Evolutionary conservation across 139 green algal species (phyloP).

Genomic region (Chlamydomonas sp.): DNA sequence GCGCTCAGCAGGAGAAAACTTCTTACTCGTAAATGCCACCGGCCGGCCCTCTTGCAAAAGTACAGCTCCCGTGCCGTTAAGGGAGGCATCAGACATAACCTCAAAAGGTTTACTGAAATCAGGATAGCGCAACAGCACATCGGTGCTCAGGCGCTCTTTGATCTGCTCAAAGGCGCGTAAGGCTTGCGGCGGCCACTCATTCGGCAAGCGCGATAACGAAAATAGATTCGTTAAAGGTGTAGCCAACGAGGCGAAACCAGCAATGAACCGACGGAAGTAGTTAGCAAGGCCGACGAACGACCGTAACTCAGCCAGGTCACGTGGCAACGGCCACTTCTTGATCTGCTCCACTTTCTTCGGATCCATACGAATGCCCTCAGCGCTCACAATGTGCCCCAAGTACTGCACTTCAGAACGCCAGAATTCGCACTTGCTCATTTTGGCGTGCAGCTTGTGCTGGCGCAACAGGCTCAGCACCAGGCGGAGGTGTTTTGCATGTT

Average conservation of each 20-base stretch:
- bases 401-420: slow-evolving; percentile 6
- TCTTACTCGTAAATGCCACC: neutral
- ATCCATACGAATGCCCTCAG: slow-evolving; percentile 11
- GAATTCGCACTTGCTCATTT: slow-evolving; percentile 65
- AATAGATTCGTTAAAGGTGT: neutral
- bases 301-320: neutral
- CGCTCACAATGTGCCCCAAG: slow-evolving; percentile 9
- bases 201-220: neutral
- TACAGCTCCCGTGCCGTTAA: neutral
- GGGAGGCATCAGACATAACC: neutral
- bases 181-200: neutral
- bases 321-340: neutral
- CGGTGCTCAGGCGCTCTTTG: neutral
- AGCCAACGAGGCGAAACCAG: neutral
- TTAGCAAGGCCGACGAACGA: slow-evolving; percentile 7
- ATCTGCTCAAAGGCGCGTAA: neutral
- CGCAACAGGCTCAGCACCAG: slow-evolving; percentile 48
- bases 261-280: neutral
- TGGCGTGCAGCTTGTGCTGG: slow-evolving; percentile 56
- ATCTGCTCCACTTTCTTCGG: slow-evolving; percentile 16
- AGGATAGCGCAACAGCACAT: neutral
- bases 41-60: neutral
- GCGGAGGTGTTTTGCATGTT: slow-evolving; percentile 55
- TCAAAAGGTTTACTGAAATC: neutral
- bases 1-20: neutral